These are phyloP conservation scores for Ganoderma resinaceum DNA, from an alignment of 1,284 basidiomycete genomes.

Conservation along the genomic window DNA sequence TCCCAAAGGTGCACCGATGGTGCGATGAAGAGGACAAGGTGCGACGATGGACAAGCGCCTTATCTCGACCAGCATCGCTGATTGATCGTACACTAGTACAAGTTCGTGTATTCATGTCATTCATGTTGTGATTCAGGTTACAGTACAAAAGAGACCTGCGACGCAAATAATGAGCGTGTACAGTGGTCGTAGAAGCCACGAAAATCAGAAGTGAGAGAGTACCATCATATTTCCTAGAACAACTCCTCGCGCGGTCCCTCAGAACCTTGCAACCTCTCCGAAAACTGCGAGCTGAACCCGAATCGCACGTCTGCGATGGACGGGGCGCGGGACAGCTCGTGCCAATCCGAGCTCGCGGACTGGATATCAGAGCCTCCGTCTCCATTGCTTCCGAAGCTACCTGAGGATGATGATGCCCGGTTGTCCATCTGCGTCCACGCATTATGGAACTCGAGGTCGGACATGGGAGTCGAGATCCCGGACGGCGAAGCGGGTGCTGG, in stretches of 20 bases:
- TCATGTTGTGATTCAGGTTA: background rate
- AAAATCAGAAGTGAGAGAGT: background rate
- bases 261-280: slow-evolving; percentile 34
- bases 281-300: slow-evolving; percentile 47
- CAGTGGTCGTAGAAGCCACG: slow-evolving; percentile 5
- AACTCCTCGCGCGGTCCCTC: slow-evolving; percentile 34
- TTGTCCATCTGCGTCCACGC: slow-evolving; percentile 34
- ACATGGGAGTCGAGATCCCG: slow-evolving; percentile 20
- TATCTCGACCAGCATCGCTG: background rate
- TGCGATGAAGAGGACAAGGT: background rate
- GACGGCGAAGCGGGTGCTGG: slow-evolving; percentile 25
- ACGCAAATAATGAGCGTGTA: slow-evolving; percentile 11
- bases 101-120: background rate
- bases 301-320: slow-evolving; percentile 23
- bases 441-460: slow-evolving; percentile 40
- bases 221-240: slow-evolving; percentile 28
- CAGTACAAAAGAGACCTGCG: background rate
- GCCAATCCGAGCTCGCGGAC: slow-evolving; percentile 26
- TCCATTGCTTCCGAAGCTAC: slow-evolving; percentile 14
- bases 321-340: slow-evolving; percentile 23
- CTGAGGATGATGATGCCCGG: slow-evolving; percentile 19
- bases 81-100: background rate
- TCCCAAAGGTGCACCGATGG: background rate
- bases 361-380: slow-evolving; percentile 19
- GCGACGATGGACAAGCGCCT: background rate